A percentile compares a stretch with the other conserved stretches of the same genome.
phyloP scores from a whole-genome alignment of 1,284 basidiomycete genomes.

The Polyporus tsugae region DNA sequence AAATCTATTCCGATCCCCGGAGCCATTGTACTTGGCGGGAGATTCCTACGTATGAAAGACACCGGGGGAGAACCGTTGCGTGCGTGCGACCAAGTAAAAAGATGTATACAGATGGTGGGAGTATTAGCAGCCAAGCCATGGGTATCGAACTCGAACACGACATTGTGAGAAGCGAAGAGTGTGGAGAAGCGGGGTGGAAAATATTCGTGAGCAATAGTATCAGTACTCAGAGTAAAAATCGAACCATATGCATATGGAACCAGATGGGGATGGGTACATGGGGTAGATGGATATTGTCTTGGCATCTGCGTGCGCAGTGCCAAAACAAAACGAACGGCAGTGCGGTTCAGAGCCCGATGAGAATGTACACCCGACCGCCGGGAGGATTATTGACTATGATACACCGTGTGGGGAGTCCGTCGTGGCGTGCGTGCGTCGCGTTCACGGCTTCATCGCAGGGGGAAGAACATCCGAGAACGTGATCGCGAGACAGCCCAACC shows the following conservation, averaged over 20 bases:
- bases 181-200: background rate
- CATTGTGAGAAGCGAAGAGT: slow-evolving; percentile 2
- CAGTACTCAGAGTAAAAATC: slow-evolving; percentile 10
- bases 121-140: slow-evolving; percentile 20
- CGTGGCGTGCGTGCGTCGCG: slow-evolving; percentile 1
- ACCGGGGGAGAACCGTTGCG: slow-evolving; percentile 14
- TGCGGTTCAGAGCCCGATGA: slow-evolving; percentile 7
- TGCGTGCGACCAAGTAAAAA: slow-evolving; percentile 20
- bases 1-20: slow-evolving; percentile 26
- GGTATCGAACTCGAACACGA: slow-evolving; percentile 23
- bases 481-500: slow-evolving; percentile 80
- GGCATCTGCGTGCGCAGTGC: slow-evolving; percentile 1
- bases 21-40: background rate
- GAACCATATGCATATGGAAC: slow-evolving; percentile 19
- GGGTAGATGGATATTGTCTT: slow-evolving; percentile 15
- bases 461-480: slow-evolving; percentile 56
- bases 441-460: slow-evolving; percentile 28
- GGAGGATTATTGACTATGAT: slow-evolving; percentile 24
- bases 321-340: slow-evolving; percentile 3
- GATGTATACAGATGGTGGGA: slow-evolving; percentile 30
- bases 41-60: slow-evolving; percentile 27
- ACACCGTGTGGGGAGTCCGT: slow-evolving; percentile 27
- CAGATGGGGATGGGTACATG: slow-evolving; percentile 21
- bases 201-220: slow-evolving; percentile 8
- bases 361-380: slow-evolving; percentile 17